Conservation (phyloP, 306 rosid species). For the Cercis canadensis region DNA sequence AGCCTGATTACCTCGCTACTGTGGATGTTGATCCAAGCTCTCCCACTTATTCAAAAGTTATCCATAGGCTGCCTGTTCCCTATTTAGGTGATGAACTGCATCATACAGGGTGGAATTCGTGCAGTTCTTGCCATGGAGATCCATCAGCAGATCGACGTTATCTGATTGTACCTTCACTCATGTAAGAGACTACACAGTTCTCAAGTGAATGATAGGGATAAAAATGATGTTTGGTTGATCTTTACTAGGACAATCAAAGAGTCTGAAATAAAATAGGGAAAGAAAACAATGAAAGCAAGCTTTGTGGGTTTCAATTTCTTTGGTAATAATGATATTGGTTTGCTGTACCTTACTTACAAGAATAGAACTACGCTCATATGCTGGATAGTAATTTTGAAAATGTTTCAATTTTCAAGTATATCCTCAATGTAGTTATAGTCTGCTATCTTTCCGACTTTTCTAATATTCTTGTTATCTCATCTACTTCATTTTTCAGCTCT, state of each 20-base stretch:
- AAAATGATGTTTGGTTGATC: conserved; percentile 43
- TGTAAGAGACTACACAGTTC: conserved; percentile 48
- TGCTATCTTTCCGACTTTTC: neutral
- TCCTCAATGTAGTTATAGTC: neutral
- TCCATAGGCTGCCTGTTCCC: conserved; percentile 72
- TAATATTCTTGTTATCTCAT: conserved; percentile 11
- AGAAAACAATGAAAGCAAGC: too few relatives aligned
- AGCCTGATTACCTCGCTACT: conserved; percentile 94
- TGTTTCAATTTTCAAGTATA: neutral
- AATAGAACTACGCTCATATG: too few relatives aligned
- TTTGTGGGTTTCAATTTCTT: too few relatives aligned
- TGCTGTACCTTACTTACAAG: too few relatives aligned
- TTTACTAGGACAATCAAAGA: neutral
- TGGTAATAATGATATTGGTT: too few relatives aligned
- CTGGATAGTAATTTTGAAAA: too few relatives aligned
- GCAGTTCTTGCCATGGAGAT: conserved; percentile 97
- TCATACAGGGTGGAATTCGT: conserved; percentile 92
- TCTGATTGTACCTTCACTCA: conserved; percentile 69
- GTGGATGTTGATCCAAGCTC: conserved; percentile 89
- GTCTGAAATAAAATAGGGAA: neutral
- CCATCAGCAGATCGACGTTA: conserved; percentile 69
- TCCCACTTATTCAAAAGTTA: conserved; percentile 82
- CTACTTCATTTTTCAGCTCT: conserved; percentile 54
- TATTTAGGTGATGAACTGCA: conserved; percentile 86
- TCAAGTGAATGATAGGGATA: neutral